phyloP scores from a whole-genome alignment of 305 asterid species.

The Fraxinus albicans region DNA sequence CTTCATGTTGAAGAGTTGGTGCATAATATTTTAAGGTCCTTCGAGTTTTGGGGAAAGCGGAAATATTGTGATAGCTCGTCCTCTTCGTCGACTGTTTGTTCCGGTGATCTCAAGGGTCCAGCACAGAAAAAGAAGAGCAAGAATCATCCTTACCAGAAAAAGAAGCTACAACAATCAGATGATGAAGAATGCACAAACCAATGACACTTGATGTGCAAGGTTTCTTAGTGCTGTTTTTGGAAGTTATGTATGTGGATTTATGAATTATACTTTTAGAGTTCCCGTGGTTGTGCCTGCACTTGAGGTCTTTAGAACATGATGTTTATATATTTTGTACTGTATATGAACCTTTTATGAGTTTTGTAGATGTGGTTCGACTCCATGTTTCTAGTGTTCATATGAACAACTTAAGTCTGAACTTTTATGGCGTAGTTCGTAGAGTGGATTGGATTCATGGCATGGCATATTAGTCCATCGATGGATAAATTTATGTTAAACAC shows the following conservation, averaged over 20 bases:
- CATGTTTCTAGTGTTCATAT: neutral
- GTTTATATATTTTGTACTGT: neutral
- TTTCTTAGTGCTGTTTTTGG: neutral
- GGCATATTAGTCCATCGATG: neutral
- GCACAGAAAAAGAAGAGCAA: slow-evolving; percentile 20
- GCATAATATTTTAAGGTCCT: slow-evolving; percentile 23
- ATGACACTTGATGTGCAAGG: slow-evolving; percentile 27
- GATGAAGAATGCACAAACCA: slow-evolving; percentile 39
- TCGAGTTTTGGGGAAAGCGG: slow-evolving; percentile 26
- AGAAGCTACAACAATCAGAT: slow-evolving; percentile 18
- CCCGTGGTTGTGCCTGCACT: neutral
- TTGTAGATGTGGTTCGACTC: neutral
- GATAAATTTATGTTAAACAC: no score
- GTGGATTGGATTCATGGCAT: neutral
- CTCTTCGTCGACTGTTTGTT: neutral
- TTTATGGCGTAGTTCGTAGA: neutral
- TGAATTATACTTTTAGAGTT: neutral
- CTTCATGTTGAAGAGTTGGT: neutral
- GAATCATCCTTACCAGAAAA: slow-evolving; percentile 2
- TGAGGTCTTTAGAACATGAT: neutral
- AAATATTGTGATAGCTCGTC: slow-evolving; percentile 30
- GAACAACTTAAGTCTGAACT: neutral
- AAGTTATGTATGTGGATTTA: neutral
- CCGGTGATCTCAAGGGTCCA: slow-evolving; percentile 12
- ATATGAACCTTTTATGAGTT: neutral